A percentile compares a stretch with the other conserved stretches of the same genome.
These are phyloP conservation scores for Citrus trifoliata DNA, from an alignment of 345 rosid species.

Conservation along the genomic window DNA sequence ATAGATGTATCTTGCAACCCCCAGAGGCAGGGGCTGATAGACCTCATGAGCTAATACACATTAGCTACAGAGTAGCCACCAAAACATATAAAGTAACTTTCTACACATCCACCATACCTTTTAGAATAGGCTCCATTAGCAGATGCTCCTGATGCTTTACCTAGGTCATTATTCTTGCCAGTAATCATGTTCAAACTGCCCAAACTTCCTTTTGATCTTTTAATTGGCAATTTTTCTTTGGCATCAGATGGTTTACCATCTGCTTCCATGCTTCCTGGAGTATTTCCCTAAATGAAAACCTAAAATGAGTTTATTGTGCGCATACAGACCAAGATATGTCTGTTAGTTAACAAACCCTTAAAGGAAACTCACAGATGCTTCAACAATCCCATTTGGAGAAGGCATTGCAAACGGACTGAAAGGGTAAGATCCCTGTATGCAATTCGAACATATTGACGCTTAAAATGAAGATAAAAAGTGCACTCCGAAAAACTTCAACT, in stretches of 20 bases:
- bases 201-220: constrained; percentile 97
- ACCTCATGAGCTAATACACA: background rate
- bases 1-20: background rate
- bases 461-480: constrained; percentile 1
- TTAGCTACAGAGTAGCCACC: background rate
- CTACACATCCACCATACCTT: constrained; percentile 44
- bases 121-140: constrained; percentile 86
- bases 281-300: constrained; percentile 56
- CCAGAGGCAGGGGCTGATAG: background rate
- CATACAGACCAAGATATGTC: constrained; percentile 6
- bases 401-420: constrained; percentile 96
- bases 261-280: constrained; percentile 64
- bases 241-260: constrained; percentile 77
- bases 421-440: constrained; percentile 85
- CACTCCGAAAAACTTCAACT: constrained; percentile 8
- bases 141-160: constrained; percentile 66
- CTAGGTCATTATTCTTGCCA: constrained; percentile 71
- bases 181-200: constrained; percentile 94
- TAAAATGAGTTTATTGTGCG: constrained; percentile 12
- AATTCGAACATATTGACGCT: constrained; percentile 4
- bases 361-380: constrained; percentile 64
- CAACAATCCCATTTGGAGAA: constrained; percentile 86
- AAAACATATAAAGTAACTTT: background rate
- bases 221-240: constrained; percentile 94
- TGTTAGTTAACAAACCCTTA: constrained; percentile 15